Percentiles rank a stretch among this genome's conserved stretches.
These are phyloP conservation scores for Corchorus olitorius DNA, from an alignment of 345 rosid species.

Conservation along the genomic window DNA sequence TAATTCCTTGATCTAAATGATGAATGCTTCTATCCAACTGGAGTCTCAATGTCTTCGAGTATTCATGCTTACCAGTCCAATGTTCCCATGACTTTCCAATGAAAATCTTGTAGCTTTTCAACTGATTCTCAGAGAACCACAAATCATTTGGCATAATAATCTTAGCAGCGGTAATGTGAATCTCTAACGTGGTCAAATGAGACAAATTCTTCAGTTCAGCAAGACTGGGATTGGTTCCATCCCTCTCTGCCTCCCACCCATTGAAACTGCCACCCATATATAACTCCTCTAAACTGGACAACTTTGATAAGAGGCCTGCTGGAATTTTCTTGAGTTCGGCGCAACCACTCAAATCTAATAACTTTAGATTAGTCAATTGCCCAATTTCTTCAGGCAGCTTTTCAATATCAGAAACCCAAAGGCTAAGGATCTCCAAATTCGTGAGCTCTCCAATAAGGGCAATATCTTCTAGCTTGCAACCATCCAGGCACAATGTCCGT, in stretches of 20 bases:
- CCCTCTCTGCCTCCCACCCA: conserved; percentile 18
- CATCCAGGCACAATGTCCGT: conserved; percentile 16
- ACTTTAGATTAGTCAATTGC: no score
- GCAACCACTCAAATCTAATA: no score
- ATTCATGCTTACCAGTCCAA: neutral
- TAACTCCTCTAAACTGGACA: no score
- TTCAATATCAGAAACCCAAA: no score
- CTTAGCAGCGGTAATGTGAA: neutral
- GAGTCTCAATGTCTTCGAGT: neutral
- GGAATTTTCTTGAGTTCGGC: no score
- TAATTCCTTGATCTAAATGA: neutral
- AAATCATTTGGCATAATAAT: neutral
- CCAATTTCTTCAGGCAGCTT: no score
- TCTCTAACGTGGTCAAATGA: conserved; percentile 15
- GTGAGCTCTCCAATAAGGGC: no score
- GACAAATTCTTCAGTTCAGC: conserved; percentile 24
- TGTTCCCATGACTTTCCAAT: neutral
- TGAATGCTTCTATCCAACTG: neutral
- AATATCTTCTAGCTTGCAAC: neutral
- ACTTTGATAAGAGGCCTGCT: no score
- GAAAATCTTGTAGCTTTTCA: neutral
- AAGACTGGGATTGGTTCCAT: conserved; percentile 15
- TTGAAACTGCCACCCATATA: neutral
- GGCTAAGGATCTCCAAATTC: no score
- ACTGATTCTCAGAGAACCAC: neutral